Evolutionary conservation across 2,329 filamentous ascomycete species (phyloP), one percentile per base, ranked within the genome.

Genomic region (Aspergillus versicolor): DNA sequence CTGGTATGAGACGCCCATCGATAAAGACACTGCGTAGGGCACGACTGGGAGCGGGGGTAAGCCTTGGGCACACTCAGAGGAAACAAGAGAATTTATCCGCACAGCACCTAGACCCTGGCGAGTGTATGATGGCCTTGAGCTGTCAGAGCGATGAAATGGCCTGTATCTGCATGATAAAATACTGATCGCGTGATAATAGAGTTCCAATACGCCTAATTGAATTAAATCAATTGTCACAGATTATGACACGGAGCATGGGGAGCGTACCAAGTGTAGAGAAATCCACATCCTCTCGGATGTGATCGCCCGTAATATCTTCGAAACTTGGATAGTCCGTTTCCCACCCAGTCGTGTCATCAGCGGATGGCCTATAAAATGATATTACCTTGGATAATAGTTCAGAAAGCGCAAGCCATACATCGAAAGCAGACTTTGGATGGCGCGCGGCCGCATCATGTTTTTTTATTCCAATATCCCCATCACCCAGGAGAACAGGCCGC

Each of bases 181-280:
- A 37, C 80, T 81, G 51, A 83, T 80, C 21, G 80, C 77, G 63
- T 84, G 80, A 57, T 85, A 84, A 66, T 81, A 84, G 2, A 85
- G 67, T 56, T 84, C 83, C 7, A 85, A 68, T 5, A 83, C 73
- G 13, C 75, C 78, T 80, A 49, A 9, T 24, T 30, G 8, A 34
- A 21, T 53, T 60, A 52, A 53, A 54, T 43, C 12, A 52, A 32
- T 6, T 37, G 24, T n/a, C 1, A 24, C 19, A 19, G 54, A 46
- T 32, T 12, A 43, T 24, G 37, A 21, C 3, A 4, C 11, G 15
- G 11, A 15, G 40, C 21, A 41, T 12, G 11, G 15, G 8, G 42
- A 52, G 47, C 62, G 30, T 56, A 72, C 70, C 65, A 12, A 73
- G 60, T 37, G 68, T 71, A 37, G 62, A 52, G 60, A 66, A 68